These are phyloP conservation scores for Abelmoschus esculentus DNA, from an alignment of 345 rosid genomes.

Conservation along the genomic window DNA sequence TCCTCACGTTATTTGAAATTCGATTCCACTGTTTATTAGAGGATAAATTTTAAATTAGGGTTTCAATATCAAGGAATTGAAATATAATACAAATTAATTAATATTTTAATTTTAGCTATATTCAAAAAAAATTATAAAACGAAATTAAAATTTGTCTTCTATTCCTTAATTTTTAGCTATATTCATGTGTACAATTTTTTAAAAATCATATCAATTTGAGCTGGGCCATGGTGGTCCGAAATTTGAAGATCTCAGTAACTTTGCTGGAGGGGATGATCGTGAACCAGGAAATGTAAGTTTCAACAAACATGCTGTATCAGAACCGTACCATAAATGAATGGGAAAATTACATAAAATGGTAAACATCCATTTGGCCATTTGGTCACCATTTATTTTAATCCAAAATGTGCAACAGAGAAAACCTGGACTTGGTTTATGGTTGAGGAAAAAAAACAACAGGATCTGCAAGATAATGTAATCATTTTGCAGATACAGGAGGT, in stretches of 20 bases:
- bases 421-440: slow-evolving; percentile 4
- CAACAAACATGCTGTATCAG: background rate
- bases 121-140: no score
- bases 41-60: background rate
- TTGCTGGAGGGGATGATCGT: no score
- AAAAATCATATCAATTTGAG: no score
- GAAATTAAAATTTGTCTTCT: no score
- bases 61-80: no score
- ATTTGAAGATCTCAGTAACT: no score
- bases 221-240: no score
- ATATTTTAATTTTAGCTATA: no score
- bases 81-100: no score
- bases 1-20: background rate
- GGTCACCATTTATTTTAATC: background rate
- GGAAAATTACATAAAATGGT: background rate
- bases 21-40: background rate
- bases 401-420: slow-evolving; percentile 10
- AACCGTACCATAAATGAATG: background rate
- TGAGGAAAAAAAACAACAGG: background rate
- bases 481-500: background rate
- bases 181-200: no score
- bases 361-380: background rate
- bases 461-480: background rate
- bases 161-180: no score
- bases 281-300: background rate